Evolutionary conservation across 2,329 filamentous ascomycete species (phyloP).

Genomic region (Pseudogymnoascus sp.): DNA sequence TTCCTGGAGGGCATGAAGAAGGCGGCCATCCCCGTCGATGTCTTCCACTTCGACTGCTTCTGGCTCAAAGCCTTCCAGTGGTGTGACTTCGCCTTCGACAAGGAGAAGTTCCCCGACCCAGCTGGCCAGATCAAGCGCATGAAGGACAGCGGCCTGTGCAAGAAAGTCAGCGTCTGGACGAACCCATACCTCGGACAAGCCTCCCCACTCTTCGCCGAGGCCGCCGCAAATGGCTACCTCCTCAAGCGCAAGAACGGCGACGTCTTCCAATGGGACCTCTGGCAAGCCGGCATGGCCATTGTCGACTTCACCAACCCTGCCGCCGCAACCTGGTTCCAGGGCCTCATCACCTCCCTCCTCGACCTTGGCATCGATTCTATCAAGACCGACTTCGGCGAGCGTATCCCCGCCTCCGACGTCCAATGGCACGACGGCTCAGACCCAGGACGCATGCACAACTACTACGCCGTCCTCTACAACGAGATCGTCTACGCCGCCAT

Average conservation of each 20-base stretch:
- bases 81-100: conserved; percentile 56
- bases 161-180: conserved; percentile 51
- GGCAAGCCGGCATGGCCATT: conserved; percentile 57
- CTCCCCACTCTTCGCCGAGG: conserved; percentile 49
- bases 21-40: conserved; percentile 49
- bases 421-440: conserved; percentile 47
- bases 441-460: conserved; percentile 55
- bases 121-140: conserved; percentile 46
- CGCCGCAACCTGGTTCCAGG: conserved; percentile 47
- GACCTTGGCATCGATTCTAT: conserved; percentile 53
- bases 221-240: conserved; percentile 49
- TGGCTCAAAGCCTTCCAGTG: conserved; percentile 58
- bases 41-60: conserved; percentile 59
- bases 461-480: conserved; percentile 56
- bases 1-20: conserved; percentile 53
- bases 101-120: conserved; percentile 51
- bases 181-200: conserved; percentile 56
- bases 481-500: conserved; percentile 50
- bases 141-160: conserved; percentile 40
- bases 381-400: conserved; percentile 58
- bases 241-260: conserved; percentile 52
- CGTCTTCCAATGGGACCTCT: conserved; percentile 57
- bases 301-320: conserved; percentile 57
- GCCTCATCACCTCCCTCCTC: conserved; percentile 46
- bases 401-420: conserved; percentile 49